These are phyloP conservation scores for Ogataea neopini DNA, from an alignment of 805 yeast genomes.

Conservation along the genomic window DNA sequence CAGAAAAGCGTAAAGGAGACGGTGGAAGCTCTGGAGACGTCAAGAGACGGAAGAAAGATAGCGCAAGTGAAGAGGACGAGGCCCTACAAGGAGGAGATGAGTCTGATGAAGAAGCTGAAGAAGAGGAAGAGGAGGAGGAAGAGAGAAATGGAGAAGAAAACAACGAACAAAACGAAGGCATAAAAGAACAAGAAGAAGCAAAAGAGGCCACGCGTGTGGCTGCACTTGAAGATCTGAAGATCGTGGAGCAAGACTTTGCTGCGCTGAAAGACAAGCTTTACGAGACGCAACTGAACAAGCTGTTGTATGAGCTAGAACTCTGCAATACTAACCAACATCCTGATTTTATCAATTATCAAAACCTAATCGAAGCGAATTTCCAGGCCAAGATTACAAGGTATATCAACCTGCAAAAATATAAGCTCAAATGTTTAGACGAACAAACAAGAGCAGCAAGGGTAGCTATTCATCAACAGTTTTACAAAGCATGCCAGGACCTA, in stretches of 20 bases:
- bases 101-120: constrained; percentile 24
- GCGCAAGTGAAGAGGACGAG: constrained; percentile 16
- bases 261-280: constrained; percentile 78
- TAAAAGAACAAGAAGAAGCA: constrained; percentile 27
- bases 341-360: constrained; percentile 71
- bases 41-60: constrained; percentile 11
- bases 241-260: constrained; percentile 86
- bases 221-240: constrained; percentile 73
- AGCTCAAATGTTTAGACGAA: constrained; percentile 70
- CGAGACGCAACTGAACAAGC: constrained; percentile 74
- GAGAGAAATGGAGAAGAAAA: constrained; percentile 29
- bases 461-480: constrained; percentile 79
- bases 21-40: constrained; percentile 14
- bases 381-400: constrained; percentile 57
- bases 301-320: constrained; percentile 81
- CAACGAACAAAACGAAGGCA: constrained; percentile 26
- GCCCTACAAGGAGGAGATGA: constrained; percentile 22
- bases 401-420: constrained; percentile 54
- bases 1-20: constrained; percentile 38
- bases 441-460: constrained; percentile 81
- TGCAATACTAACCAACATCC: constrained; percentile 92
- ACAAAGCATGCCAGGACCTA: constrained; percentile 64
- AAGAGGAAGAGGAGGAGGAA: constrained; percentile 27
- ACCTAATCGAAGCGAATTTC: constrained; percentile 69
- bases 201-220: constrained; percentile 50